Conservation (phyloP, 2,329 filamentous ascomycete species). For the Colletotrichum liaoningense region DNA sequence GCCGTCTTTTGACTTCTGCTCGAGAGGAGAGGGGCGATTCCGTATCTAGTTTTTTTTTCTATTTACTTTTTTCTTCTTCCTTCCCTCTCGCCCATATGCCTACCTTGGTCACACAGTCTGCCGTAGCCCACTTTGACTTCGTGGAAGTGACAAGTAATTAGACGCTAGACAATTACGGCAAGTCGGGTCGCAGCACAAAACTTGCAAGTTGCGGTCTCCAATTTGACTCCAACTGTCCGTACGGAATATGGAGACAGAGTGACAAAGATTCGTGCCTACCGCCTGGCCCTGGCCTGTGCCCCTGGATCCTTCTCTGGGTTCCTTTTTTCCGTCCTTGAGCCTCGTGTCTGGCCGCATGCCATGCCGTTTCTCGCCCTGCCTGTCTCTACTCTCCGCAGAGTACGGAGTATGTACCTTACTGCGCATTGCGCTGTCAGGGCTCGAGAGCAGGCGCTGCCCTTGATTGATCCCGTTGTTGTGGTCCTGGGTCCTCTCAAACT, state of each 20-base stretch:
- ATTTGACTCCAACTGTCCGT: neutral
- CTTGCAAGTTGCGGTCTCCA: neutral
- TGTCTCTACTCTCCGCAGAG: neutral
- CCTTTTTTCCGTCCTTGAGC: neutral
- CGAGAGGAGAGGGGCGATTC: neutral
- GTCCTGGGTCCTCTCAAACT: too few species aligned
- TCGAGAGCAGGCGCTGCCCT: neutral
- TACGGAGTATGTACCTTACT: neutral
- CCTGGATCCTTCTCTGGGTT: neutral
- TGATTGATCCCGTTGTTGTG: neutral
- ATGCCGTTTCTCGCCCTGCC: constrained; percentile 18
- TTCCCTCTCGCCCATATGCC: neutral
- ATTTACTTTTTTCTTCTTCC: neutral
- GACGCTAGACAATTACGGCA: constrained; percentile 19
- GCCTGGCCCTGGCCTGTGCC: neutral
- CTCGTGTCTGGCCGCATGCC: constrained; percentile 12
- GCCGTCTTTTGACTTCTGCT: constrained; percentile 12
- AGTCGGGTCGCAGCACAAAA: constrained; percentile 3
- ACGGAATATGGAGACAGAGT: too few species aligned
- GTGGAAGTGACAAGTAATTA: neutral
- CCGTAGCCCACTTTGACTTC: neutral
- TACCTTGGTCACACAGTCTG: neutral
- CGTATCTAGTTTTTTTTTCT: neutral
- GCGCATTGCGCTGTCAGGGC: neutral
- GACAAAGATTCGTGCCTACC: too few species aligned